A percentile compares a stretch with the other conserved stretches of the same genome.
Evolutionary conservation across 2,329 filamentous ascomycete species (phyloP).

Genomic region (Cladosporium velox): DNA sequence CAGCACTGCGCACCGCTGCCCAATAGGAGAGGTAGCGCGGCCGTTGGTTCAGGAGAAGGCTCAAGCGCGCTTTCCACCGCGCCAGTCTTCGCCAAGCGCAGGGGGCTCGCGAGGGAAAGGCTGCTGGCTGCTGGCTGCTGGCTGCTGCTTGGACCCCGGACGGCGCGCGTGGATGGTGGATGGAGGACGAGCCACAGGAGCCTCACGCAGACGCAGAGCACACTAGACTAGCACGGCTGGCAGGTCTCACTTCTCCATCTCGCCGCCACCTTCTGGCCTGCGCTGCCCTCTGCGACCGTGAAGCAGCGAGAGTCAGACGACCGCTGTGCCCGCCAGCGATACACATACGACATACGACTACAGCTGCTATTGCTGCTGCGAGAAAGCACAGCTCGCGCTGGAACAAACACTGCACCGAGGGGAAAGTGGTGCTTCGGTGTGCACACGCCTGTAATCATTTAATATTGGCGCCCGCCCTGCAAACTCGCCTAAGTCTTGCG

Average conservation of each 20-base stretch:
- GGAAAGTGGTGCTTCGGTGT: neutral
- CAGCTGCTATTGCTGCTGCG: constrained; percentile 1
- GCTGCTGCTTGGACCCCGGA: neutral
- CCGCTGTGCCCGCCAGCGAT: neutral
- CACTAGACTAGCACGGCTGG: constrained; percentile 6
- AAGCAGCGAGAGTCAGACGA: neutral
- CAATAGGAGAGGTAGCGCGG: constrained; percentile 1
- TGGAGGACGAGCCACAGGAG: neutral
- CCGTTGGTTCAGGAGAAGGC: constrained; percentile 17
- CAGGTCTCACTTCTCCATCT: constrained; percentile 19
- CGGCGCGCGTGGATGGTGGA: neutral
- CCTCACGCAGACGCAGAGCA: neutral
- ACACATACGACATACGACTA: neutral
- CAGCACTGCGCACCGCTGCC: neutral
- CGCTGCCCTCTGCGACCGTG: constrained; percentile 13
- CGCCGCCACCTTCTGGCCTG: constrained; percentile 16
- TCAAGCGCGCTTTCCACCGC: constrained; percentile 6
- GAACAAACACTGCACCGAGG: neutral
- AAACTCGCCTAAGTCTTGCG: constrained; percentile 1
- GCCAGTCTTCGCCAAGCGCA: constrained; percentile 5
- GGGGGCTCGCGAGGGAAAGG: neutral
- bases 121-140: neutral
- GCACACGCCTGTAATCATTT: neutral
- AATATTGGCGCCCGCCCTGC: neutral
- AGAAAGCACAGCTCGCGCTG: neutral